phyloP scores from a whole-genome alignment of 1,284 basidiomycete genomes.

The Ganoderma meredithae region DNA sequence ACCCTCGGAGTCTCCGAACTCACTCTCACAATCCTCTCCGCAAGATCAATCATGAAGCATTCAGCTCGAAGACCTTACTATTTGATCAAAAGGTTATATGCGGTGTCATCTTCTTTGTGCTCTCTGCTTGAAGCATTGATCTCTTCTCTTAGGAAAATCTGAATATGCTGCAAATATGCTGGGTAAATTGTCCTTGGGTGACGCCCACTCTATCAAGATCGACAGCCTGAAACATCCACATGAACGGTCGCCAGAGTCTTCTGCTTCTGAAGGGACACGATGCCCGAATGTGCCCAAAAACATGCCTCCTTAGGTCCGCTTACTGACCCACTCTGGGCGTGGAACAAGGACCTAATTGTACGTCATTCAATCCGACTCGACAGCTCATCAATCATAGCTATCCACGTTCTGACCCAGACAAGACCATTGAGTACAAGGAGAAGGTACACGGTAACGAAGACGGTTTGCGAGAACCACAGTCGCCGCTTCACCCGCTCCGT shows the following conservation, averaged over 20 bases:
- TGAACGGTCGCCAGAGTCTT: not conserved
- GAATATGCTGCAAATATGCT: not conserved
- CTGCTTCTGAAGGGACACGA: not conserved
- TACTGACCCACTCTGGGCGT: not conserved
- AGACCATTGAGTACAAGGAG: not conserved
- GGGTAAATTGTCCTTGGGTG: not conserved
- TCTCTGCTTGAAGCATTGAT: no score
- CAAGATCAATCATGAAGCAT: no score
- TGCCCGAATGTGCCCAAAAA: not conserved
- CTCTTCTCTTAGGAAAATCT: no score
- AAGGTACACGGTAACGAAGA: not conserved
- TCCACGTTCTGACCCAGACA: not conserved
- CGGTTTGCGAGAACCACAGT: not conserved
- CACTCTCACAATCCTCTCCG: no score
- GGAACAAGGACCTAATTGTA: not conserved
- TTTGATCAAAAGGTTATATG: no score
- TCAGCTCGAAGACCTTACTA: no score
- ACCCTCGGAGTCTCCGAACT: no score
- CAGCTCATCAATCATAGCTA: not conserved
- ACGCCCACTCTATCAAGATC: not conserved
- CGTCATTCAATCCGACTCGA: not conserved
- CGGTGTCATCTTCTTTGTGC: no score
- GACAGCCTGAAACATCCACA: not conserved
- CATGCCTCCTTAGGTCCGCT: no score
- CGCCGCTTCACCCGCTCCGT: not conserved